Evolutionary conservation across 208 protist species (phyloP), one percentile per base, ranked within the genome.

Genomic region (Crithidia fasciculata): DNA sequence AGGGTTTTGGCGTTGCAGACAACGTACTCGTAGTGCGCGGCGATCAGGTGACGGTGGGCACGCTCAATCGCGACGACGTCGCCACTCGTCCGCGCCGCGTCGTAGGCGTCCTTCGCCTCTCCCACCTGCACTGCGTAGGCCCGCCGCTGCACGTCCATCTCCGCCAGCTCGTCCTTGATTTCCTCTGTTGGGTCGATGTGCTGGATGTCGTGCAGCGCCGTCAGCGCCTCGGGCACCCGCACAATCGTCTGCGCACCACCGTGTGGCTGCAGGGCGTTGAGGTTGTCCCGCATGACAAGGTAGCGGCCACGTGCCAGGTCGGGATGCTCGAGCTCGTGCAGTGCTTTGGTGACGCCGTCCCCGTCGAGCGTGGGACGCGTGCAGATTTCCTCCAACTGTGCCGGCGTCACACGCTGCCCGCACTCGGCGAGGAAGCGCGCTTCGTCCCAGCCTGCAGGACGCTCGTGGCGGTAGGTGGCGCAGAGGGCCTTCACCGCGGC

Each of bases 1-100:
- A 95, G 71, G 43, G 80, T 82, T 69, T 88, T 83, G 36, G 85
- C 87, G 74, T 74, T 81, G 47, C 84, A 77, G 36, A 85, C 84
- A 28, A 88, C 68, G 57, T 83, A 78, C 69, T 95, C 90, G 73
- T 95, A 95, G 63, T 84, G 84, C 8, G 86, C 90, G 18, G 87
- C 83, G 69, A 95, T 95, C 15, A 93, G 81, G 61, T 90, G 82
- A 36, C 88, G 85, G 66, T 95, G 90, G 2, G 86, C 77, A 5
- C 85, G 84, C 80, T 95, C 88, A 50, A 93, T 75, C 50, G 91
- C 86, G 10, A 92, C 78, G 49, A 95, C 85, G 71, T 95, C 88
- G 39, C 85, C 83, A 7, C 74, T 76, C 13, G 57, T 61, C 15
- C 80, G 55, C 18, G 90, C 88, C 9, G 76, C 61, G 37, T 90